These are phyloP conservation scores for Hanseniaspora gamundiae DNA, from an alignment of 1,139 yeast genomes.

Conservation along the genomic window DNA sequence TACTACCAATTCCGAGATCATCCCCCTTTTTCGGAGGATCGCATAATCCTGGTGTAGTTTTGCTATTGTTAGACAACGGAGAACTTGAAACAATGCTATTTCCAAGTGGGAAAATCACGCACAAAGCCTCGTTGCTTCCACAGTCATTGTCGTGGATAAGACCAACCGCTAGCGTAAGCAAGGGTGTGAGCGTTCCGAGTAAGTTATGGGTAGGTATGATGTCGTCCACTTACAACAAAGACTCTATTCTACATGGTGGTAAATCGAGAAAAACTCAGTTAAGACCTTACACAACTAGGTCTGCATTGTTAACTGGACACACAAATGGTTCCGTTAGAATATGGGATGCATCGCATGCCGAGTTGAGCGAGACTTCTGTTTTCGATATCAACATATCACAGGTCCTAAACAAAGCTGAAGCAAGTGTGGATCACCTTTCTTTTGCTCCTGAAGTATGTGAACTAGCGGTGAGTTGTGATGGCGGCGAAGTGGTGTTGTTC, in stretches of 20 bases:
- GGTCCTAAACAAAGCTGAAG: conserved; percentile 33
- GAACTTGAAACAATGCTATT: conserved; percentile 38
- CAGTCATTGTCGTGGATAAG: conserved; percentile 68
- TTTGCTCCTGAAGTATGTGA: conserved; percentile 74
- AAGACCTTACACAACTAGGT: conserved; percentile 47
- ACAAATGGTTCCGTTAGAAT: conserved; percentile 65
- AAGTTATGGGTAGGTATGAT: conserved; percentile 71
- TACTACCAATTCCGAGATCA: conserved; percentile 38
- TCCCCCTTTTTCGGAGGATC: conserved; percentile 62
- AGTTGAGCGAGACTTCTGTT: conserved; percentile 48
- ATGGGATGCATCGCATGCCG: conserved; percentile 75
- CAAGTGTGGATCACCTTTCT: conserved; percentile 47
- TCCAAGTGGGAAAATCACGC: conserved; percentile 43
- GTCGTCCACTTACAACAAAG: conserved; percentile 33
- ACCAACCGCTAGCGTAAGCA: conserved; percentile 52
- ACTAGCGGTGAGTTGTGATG: conserved; percentile 44
- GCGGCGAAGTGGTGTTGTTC: conserved; percentile 68
- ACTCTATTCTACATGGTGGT: conserved; percentile 60
- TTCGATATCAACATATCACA: conserved; percentile 42
- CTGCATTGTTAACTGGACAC: conserved; percentile 71
- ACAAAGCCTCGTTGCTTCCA: conserved; percentile 57
- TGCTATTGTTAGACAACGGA: conserved; percentile 50
- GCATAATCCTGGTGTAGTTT: conserved; percentile 52
- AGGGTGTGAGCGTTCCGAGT: conserved; percentile 45
- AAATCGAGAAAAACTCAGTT: conserved; percentile 45